Percentiles rank a stretch among this genome's conserved stretches.
phyloP scores from a whole-genome alignment of 805 yeast species.

The Starmera pachycereana region DNA sequence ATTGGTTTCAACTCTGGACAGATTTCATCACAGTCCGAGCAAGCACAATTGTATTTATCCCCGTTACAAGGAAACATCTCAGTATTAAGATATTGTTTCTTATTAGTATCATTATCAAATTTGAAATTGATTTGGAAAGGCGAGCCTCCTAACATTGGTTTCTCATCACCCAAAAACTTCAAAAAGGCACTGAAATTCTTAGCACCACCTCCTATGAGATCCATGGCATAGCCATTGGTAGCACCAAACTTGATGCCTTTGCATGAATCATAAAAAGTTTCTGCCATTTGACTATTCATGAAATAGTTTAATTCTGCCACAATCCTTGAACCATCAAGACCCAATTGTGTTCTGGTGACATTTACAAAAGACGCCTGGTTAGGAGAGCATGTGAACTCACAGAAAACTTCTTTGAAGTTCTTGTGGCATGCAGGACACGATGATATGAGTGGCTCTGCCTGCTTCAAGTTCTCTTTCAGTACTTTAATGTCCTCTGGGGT shows the following conservation, averaged over 20 bases:
- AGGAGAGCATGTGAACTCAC: constrained; percentile 85
- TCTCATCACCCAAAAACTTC: constrained; percentile 88
- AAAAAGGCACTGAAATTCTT: constrained; percentile 58
- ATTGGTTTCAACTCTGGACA: constrained; percentile 63
- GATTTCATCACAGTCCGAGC: constrained; percentile 76
- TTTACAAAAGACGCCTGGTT: constrained; percentile 68
- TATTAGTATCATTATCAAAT: constrained; percentile 27
- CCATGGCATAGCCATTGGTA: constrained; percentile 95
- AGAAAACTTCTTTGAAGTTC: constrained; percentile 78
- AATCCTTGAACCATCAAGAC: constrained; percentile 40
- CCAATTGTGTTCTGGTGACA: constrained; percentile 42
- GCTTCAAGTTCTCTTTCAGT: constrained; percentile 51
- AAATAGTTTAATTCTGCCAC: constrained; percentile 64
- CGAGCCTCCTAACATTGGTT: constrained; percentile 89
- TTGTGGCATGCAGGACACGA: constrained; percentile 90
- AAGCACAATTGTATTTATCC: constrained; percentile 62
- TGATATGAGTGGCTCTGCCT: constrained; percentile 71
- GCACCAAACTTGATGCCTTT: constrained; percentile 85
- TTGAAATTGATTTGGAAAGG: constrained; percentile 85
- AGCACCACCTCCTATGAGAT: constrained; percentile 96
- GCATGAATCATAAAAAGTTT: constrained; percentile 69
- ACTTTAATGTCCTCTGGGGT: constrained; percentile 46
- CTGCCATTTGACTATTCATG: constrained; percentile 51
- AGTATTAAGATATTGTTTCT: constrained; percentile 14
- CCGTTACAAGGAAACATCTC: constrained; percentile 43